Base-by-base conservation (phyloP, 2,329 filamentous ascomycete genomes). In the Ophiostoma novo-ulmi region DNA sequence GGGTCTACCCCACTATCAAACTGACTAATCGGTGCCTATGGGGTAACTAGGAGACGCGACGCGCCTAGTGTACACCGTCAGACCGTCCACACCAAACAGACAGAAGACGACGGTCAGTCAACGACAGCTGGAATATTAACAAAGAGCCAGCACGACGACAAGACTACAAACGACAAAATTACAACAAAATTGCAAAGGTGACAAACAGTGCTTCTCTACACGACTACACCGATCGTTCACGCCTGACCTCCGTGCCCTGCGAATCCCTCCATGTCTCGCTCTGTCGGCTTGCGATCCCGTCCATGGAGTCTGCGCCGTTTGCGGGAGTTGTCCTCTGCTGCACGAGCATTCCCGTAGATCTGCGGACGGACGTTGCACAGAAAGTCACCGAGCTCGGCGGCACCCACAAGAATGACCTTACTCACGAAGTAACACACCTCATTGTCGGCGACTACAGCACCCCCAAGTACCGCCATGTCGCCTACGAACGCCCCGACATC, bases 391-490 rank as follows among this genome's bases (percentile, higher is more conserved):
- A 97, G 77, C 93, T 99, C 83, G 95, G 95, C 74, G 95, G 94
- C 68, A 80, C 86, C 72, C 91, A 97, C 84, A 93, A 91, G 76
- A 91, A 93, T 79, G 94, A 99, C 79, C 87, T 99, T 64, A 98
- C 94, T n/a, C 92, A 91, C 71, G 93, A 97, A 79, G 93, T 97
- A 67, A 98, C 95, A 5, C 95, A 99, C 81, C 88, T 99, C 66
- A 87, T 99, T 73, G 92, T 97, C 73, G 95, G 94, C 78, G 89
- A 91, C 76, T 91, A 93, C 76, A 88, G 94, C 78, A 98, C 94
- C 0, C 88, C 91, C 68, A 99, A 99, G 80, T 99, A 99, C 81
- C 91, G 89, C 79, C 97, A 97, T 83, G 94, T 98, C 76, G 95
- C 94, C 70, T 92, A 90, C 77, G 91, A 94, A 78, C 87, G 95